Evolutionary conservation across 2,329 filamentous ascomycete genomes (phyloP).

Genomic region (Trichophyton schoenleinii): DNA sequence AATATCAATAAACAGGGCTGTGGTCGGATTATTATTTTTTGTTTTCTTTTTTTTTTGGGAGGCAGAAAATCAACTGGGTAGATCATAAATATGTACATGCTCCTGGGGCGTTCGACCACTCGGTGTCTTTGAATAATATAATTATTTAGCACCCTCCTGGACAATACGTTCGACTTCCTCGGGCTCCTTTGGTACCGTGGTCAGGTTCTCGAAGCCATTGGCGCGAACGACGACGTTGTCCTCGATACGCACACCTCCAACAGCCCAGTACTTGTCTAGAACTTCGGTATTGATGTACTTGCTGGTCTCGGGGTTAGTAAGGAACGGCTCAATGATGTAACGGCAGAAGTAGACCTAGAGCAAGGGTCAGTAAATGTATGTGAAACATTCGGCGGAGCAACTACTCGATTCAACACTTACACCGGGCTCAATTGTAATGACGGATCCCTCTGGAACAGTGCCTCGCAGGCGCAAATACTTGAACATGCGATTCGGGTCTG

Average conservation of each 20-base stretch:
- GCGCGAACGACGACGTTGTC: constrained; percentile 75
- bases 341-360: constrained; percentile 74
- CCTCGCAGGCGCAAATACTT: constrained; percentile 72
- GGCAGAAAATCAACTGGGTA: background rate
- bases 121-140: background rate
- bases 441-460: constrained; percentile 59
- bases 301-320: constrained; percentile 57
- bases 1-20: background rate
- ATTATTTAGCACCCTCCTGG: constrained; percentile 6
- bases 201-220: constrained; percentile 70
- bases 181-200: constrained; percentile 59
- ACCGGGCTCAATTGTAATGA: constrained; percentile 91
- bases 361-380: background rate
- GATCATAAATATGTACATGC: constrained; percentile 1
- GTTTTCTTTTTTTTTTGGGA: too few relatives aligned
- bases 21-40: background rate
- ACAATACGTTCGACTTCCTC: constrained; percentile 48
- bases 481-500: constrained; percentile 73
- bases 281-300: constrained; percentile 65
- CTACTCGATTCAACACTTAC: constrained; percentile 35
- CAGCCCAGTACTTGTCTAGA: constrained; percentile 68
- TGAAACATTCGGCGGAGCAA: too few relatives aligned
- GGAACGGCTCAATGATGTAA: constrained; percentile 73
- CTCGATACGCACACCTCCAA: constrained; percentile 88
- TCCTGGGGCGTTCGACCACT: background rate